These are phyloP conservation scores for Psilocybe tampanensis DNA, from an alignment of 768 basidiomycete species.

Conservation along the genomic window DNA sequence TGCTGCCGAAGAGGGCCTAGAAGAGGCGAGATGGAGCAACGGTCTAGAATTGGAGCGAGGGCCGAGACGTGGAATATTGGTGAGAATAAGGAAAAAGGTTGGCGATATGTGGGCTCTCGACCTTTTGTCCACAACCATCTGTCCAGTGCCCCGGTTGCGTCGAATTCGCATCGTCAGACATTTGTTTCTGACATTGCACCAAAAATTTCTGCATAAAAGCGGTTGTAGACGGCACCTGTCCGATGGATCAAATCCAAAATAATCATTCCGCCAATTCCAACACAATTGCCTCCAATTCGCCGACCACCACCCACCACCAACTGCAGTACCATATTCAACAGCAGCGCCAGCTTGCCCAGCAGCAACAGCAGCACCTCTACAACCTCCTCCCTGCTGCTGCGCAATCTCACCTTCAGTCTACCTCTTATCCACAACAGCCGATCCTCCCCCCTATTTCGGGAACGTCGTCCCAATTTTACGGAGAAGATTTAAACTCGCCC, in stretches of 20 bases:
- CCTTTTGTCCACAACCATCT: constrained; percentile 10
- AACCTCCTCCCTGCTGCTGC: constrained; percentile 11
- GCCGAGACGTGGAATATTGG: constrained; percentile 4
- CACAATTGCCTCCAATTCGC: constrained; percentile 5
- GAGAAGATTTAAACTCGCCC: constrained; percentile 17
- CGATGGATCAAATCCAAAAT: constrained; percentile 21
- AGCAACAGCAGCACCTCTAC: constrained; percentile 23
- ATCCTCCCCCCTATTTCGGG: constrained; percentile 14
- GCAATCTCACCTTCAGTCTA: background rate
- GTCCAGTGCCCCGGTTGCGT: constrained; percentile 5
- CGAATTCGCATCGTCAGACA: background rate
- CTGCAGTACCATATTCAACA: constrained; percentile 15
- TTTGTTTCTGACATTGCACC: background rate
- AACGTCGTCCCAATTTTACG: constrained; percentile 17
- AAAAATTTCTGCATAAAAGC: constrained; percentile 11
- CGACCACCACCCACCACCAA: constrained; percentile 9
- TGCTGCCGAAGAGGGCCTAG: background rate
- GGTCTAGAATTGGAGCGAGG: background rate
- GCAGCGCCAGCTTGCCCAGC: constrained; percentile 12
- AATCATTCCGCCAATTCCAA: constrained; percentile 9
- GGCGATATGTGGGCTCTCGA: constrained; percentile 11
- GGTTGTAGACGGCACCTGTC: constrained; percentile 11
- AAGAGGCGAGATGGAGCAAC: background rate
- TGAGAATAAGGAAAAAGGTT: constrained; percentile 1
- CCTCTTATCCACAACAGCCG: constrained; percentile 11